phyloP scores from a whole-genome alignment of 768 basidiomycete species.

The Phaeotremella skinneri region DNA sequence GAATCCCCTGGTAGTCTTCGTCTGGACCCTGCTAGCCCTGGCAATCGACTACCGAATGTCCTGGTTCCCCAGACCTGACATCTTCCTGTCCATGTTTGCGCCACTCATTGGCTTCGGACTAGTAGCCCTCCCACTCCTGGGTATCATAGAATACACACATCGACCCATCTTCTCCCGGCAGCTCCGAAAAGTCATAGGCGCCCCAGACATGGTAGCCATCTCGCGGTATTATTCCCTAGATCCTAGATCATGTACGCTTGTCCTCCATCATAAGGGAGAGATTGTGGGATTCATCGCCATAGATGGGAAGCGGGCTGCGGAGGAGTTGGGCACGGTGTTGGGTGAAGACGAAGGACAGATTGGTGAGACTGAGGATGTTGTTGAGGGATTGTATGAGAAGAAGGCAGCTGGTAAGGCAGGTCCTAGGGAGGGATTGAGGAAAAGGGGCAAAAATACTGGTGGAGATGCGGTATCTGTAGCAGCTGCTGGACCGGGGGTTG shows the following conservation, averaged over 20 bases:
- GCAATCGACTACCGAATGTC: conserved; percentile 17
- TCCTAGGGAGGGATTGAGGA: background rate
- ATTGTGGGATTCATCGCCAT: conserved; percentile 26
- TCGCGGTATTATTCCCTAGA: conserved; percentile 19
- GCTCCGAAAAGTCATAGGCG: conserved; percentile 27
- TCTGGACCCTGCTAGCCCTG: conserved; percentile 16
- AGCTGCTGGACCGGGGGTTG: background rate
- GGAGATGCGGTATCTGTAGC: background rate
- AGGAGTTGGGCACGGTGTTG: conserved; percentile 27
- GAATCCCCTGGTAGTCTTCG: conserved; percentile 18
- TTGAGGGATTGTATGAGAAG: conserved; percentile 3
- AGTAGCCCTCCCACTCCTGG: conserved; percentile 23
- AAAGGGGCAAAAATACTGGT: background rate
- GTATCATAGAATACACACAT: conserved; percentile 29
- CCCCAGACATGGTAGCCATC: conserved; percentile 26
- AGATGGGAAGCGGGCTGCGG: conserved; percentile 17
- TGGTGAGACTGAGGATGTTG: conserved; percentile 8
- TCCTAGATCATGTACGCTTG: conserved; percentile 1
- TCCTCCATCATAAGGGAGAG: conserved; percentile 24
- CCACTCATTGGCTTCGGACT: conserved; percentile 29
- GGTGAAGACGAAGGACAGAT: conserved; percentile 25
- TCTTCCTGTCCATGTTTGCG: conserved; percentile 14
- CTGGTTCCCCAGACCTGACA: conserved; percentile 13
- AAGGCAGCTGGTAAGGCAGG: background rate
- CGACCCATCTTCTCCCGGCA: conserved; percentile 23